Evolutionary conservation across 208 protist species (phyloP).

Genomic region (Acanthamoeba quina): DNA sequence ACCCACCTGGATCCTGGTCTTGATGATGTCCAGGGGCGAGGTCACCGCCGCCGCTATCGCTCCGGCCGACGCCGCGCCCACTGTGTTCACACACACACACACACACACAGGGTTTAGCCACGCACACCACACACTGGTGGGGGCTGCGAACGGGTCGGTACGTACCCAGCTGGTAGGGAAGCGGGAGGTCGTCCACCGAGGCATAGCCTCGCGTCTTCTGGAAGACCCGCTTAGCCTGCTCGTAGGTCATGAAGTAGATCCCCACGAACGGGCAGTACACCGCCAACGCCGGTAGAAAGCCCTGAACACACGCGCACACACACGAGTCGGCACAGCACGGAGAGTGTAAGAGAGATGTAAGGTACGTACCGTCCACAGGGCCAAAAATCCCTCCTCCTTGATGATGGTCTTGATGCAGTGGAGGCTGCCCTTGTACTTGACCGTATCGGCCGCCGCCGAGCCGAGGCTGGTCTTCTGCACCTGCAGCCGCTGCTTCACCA

Average conservation of each 20-base stretch:
- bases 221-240: conserved; percentile 77
- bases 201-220: conserved; percentile 49
- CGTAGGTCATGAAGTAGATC: conserved; percentile 86
- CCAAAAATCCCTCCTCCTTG: conserved; percentile 81
- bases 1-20: conserved; percentile 85
- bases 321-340: not conserved
- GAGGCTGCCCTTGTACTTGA: conserved; percentile 76
- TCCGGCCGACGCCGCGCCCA: conserved; percentile 78
- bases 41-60: conserved; percentile 83
- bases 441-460: not conserved
- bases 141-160: not conserved
- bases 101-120: not conserved
- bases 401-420: conserved; percentile 76
- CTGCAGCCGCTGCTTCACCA: conserved; percentile 87
- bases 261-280: conserved; percentile 86
- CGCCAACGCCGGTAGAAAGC: conserved; percentile 79
- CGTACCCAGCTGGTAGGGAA: conserved; percentile 65
- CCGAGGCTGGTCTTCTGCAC: conserved; percentile 74
- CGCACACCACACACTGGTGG: not conserved
- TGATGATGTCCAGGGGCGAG: conserved; percentile 86
- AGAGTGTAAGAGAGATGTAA: not conserved
- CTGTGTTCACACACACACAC: not conserved
- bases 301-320: not conserved
- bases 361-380: conserved; percentile 77
- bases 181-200: conserved; percentile 61